phyloP scores from a whole-genome alignment of 345 rosid genomes.

The Salix dunnii region DNA sequence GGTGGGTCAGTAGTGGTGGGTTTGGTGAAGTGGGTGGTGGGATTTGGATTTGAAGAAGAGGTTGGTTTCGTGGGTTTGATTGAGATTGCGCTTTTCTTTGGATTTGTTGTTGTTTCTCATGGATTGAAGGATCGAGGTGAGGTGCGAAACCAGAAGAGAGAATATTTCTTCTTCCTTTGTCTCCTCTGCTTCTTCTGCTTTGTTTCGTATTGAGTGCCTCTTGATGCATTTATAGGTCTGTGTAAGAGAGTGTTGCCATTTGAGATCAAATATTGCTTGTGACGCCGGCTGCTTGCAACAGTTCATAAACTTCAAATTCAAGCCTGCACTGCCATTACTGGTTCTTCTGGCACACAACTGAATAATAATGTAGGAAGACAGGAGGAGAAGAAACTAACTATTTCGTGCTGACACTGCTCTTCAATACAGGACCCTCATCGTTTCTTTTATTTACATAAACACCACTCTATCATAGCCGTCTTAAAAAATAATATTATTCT shows the following conservation, averaged over 20 bases:
- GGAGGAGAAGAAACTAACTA: neutral
- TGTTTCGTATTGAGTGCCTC: conserved; percentile 20
- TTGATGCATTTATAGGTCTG: conserved; percentile 31
- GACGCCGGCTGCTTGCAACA: neutral
- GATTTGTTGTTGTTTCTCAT: neutral
- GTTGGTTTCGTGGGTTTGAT: neutral
- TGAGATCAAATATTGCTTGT: neutral
- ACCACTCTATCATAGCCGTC: conserved; percentile 2
- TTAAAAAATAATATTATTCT: too few relatives aligned
- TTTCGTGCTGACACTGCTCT: neutral
- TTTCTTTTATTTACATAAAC: neutral
- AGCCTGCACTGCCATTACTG: neutral
- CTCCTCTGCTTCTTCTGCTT: neutral
- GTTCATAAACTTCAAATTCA: neutral
- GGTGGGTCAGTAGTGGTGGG: conserved; percentile 14
- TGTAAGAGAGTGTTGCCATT: neutral
- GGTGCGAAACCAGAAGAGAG: conserved; percentile 12
- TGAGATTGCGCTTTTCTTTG: neutral
- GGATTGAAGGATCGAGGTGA: neutral
- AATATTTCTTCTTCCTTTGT: neutral
- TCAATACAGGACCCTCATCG: neutral
- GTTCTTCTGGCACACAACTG: neutral
- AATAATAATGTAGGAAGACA: neutral
- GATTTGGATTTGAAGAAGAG: conserved; percentile 43
- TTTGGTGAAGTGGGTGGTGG: conserved; percentile 27